Conservation (phyloP, 441 rosid genomes). For the Populus hybrid region DNA sequence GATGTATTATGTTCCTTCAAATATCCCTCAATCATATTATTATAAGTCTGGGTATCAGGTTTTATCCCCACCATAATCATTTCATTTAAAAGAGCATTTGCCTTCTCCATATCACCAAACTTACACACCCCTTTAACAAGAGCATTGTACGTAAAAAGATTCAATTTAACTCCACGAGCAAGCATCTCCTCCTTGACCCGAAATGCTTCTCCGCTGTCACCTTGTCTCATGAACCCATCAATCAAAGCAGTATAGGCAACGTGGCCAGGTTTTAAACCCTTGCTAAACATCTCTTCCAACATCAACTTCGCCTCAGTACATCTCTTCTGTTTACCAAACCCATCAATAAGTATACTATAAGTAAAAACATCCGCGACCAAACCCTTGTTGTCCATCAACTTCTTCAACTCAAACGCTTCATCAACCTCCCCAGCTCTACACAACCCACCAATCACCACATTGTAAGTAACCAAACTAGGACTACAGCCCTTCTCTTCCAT, state of each 20-base stretch:
- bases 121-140: constrained; percentile 51
- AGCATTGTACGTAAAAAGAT: constrained; percentile 44
- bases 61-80: constrained; percentile 47
- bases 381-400: constrained; percentile 50
- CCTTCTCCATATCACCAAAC: constrained; percentile 64
- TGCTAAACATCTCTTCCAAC: constrained; percentile 54
- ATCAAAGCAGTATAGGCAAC: constrained; percentile 56
- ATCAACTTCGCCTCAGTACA: constrained; percentile 48
- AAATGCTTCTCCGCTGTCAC: constrained; percentile 53
- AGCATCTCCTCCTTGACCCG: constrained; percentile 62
- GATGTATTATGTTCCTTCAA: constrained; percentile 37
- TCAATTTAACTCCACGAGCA: constrained; percentile 41
- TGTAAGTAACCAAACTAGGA: constrained; percentile 46
- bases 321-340: constrained; percentile 58
- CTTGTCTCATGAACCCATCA: constrained; percentile 54
- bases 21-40: constrained; percentile 57
- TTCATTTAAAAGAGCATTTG: constrained; percentile 51
- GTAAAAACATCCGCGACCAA: constrained; percentile 41
- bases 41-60: constrained; percentile 64
- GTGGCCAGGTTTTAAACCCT: constrained; percentile 43
- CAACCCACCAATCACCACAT: constrained; percentile 51
- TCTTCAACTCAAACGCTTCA: constrained; percentile 52
- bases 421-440: constrained; percentile 56
- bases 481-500: constrained; percentile 51
- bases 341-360: constrained; percentile 46